Percentiles rank a stretch among this genome's conserved stretches.
These are phyloP conservation scores for Symbiodinium pilosum DNA, from an alignment of 73 alveolate species.

Conservation along the genomic window DNA sequence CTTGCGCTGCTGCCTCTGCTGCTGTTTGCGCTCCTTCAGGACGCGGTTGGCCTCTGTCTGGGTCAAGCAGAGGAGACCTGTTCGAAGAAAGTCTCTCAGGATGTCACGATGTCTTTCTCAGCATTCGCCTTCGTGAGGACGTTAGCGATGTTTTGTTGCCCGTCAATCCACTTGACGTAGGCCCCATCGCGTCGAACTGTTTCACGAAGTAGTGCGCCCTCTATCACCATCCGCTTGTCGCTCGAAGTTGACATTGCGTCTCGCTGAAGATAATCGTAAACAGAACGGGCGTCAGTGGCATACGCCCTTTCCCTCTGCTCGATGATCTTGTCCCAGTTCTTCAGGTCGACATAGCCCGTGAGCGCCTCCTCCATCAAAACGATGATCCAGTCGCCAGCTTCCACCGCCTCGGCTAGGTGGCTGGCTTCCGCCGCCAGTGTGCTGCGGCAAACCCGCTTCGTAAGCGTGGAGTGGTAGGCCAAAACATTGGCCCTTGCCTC, in stretches of 20 bases:
- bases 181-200: not conserved
- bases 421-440: constrained; percentile 32
- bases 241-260: not conserved
- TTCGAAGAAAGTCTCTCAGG: not conserved
- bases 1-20: not conserved
- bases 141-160: not conserved
- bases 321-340: not conserved
- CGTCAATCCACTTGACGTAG: not conserved
- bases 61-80: not conserved
- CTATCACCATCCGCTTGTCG: constrained; percentile 3
- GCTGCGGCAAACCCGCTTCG: constrained; percentile 2
- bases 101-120: not conserved
- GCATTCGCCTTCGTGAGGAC: not conserved
- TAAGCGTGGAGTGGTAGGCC: not conserved
- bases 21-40: not conserved
- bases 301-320: not conserved
- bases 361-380: not conserved
- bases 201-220: constrained; percentile 1
- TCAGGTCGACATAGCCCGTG: not conserved
- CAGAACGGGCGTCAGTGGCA: not conserved
- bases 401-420: not conserved
- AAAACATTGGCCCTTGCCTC: not conserved
- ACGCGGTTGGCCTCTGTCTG: not conserved
- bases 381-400: not conserved
- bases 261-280: not conserved